These are phyloP conservation scores for Fragaria ananassa DNA, from an alignment of 306 rosid genomes.

Conservation along the genomic window DNA sequence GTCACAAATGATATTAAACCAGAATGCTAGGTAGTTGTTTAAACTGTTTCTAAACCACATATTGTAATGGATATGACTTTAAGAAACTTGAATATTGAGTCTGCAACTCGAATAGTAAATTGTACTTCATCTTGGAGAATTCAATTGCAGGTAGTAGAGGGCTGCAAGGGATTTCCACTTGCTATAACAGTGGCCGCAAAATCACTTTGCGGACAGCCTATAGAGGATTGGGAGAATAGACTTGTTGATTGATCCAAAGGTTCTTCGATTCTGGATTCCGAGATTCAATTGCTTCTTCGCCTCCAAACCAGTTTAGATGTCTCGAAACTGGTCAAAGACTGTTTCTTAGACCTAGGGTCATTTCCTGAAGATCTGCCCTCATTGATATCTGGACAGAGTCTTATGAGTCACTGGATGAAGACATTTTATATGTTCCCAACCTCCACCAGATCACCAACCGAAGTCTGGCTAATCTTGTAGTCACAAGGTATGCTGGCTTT, in stretches of 20 bases:
- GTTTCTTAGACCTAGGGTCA: slow-evolving; percentile 53
- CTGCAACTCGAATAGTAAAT: neutral
- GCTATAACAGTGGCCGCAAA: slow-evolving; percentile 38
- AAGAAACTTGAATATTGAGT: neutral
- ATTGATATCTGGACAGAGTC: slow-evolving; percentile 58
- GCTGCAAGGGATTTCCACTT: slow-evolving; percentile 43
- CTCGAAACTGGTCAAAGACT: slow-evolving; percentile 28
- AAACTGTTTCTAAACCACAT: no score
- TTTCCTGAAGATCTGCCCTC: slow-evolving; percentile 59
- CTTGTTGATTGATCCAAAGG: slow-evolving; percentile 20
- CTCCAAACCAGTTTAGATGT: slow-evolving; percentile 42
- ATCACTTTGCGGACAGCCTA: slow-evolving; percentile 25
- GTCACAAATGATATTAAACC: no score
- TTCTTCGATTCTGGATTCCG: slow-evolving; percentile 28
- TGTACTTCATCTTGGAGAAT: neutral
- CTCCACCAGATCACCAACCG: no score
- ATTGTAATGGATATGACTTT: no score
- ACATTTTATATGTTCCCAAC: no score
- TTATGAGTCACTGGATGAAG: slow-evolving; percentile 22
- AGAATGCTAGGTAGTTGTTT: no score
- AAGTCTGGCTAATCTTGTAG: no score
- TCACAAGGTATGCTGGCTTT: no score
- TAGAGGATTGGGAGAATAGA: slow-evolving; percentile 24
- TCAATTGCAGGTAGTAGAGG: slow-evolving; percentile 46
- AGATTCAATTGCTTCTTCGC: slow-evolving; percentile 14